A percentile compares a stretch with the other conserved stretches of the same genome.
Conservation (phyloP, 139 green algal species). For the Asterochloris sp. region DNA sequence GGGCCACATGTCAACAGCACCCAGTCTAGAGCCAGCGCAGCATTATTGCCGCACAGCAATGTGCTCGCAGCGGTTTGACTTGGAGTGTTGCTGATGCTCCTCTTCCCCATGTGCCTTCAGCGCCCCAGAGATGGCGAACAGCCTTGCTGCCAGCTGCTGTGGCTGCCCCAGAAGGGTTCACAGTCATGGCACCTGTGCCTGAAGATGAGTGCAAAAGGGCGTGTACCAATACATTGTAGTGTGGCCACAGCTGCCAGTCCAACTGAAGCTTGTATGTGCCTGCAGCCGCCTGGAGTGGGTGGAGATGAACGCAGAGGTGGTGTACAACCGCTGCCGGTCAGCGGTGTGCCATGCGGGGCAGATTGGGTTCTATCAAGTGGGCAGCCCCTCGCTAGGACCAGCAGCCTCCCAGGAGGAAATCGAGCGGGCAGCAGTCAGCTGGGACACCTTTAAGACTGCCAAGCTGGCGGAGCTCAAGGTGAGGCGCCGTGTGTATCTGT, state of each 20-base stretch:
- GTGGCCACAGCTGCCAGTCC: not conserved
- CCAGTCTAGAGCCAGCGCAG: too few relatives aligned
- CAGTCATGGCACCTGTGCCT: too few relatives aligned
- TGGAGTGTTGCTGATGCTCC: too few relatives aligned
- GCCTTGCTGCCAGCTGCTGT: too few relatives aligned
- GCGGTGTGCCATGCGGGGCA: slow-evolving; percentile 37
- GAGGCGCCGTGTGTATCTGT: not conserved
- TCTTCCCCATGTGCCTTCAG: too few relatives aligned
- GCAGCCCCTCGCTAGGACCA: slow-evolving; percentile 49
- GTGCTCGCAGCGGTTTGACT: too few relatives aligned
- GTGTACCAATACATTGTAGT: too few relatives aligned
- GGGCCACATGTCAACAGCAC: too few relatives aligned
- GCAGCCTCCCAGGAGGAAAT: slow-evolving; percentile 51
- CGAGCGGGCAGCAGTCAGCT: slow-evolving; percentile 59
- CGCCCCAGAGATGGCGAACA: too few relatives aligned
- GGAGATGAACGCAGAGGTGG: slow-evolving; percentile 36
- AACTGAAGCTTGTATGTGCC: not conserved
- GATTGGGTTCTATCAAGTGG: slow-evolving; percentile 55
- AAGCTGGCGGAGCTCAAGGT: slow-evolving; percentile 46
- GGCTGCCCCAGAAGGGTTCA: too few relatives aligned
- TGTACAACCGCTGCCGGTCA: slow-evolving; percentile 57
- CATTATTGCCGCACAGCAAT: too few relatives aligned
- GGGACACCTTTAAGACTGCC: slow-evolving; percentile 63
- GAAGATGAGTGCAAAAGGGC: too few relatives aligned
- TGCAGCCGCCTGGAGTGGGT: slow-evolving; percentile 9